These are phyloP conservation scores for Dactylellina leptospora DNA, from an alignment of 2,329 filamentous ascomycete genomes.

Conservation along the genomic window DNA sequence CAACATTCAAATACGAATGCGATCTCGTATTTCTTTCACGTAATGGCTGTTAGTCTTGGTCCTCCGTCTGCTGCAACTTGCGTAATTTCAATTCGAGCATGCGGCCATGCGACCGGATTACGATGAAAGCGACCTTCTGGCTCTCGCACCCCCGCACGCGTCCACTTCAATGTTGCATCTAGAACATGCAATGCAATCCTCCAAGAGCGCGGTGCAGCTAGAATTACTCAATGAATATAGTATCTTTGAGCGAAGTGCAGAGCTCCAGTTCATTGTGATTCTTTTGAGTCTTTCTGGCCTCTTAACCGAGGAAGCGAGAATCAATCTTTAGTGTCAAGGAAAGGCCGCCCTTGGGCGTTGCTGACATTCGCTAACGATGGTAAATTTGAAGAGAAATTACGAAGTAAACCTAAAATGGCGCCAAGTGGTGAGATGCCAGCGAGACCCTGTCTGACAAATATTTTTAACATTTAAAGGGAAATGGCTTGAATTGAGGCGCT, in stretches of 20 bases:
- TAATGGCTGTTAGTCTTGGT: background rate
- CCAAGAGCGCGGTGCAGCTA: no score
- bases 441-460: slow-evolving; percentile 7
- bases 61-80: background rate
- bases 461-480: slow-evolving; percentile 10
- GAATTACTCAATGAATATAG: background rate
- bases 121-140: no score
- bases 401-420: background rate
- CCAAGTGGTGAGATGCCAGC: slow-evolving; percentile 8
- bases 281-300: no score
- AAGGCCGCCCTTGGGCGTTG: no score
- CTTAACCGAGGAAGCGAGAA: no score
- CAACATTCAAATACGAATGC: no score
- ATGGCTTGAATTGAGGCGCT: background rate
- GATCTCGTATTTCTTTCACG: slow-evolving; percentile 26
- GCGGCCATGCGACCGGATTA: background rate
- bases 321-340: no score
- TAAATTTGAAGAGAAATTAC: slow-evolving; percentile 42
- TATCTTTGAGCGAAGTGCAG: background rate
- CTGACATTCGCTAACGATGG: slow-evolving; percentile 8
- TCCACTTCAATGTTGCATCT: background rate
- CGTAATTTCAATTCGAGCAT: background rate
- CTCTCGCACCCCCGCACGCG: no score
- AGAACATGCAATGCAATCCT: background rate
- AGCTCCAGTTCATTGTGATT: background rate